Conservation (phyloP, 208 protist species). For the Herpetomonas muscarum region DNA sequence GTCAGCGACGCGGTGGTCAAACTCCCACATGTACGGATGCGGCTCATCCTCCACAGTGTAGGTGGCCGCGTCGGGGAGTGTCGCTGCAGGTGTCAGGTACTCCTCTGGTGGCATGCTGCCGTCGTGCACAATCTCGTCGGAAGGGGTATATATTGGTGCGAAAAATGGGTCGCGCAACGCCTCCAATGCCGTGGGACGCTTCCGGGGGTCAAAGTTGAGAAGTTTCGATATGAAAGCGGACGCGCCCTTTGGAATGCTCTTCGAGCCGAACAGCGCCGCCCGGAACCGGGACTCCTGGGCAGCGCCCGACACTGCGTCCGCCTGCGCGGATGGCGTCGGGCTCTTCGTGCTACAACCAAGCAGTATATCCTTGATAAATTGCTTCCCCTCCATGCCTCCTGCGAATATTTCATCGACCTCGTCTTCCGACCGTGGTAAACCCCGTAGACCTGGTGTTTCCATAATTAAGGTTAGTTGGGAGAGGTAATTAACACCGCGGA, state of each 20-base stretch:
- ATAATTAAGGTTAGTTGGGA: constrained; percentile 48
- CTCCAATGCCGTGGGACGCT: constrained; percentile 57
- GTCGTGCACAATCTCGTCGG: constrained; percentile 73
- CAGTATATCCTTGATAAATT: constrained; percentile 48
- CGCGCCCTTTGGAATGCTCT: constrained; percentile 40
- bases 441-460: constrained; percentile 81
- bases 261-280: constrained; percentile 53
- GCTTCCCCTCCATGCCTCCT: constrained; percentile 59
- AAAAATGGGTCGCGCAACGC: constrained; percentile 70
- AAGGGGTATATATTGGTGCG: constrained; percentile 20
- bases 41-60: constrained; percentile 29
- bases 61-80: constrained; percentile 5
- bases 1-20: constrained; percentile 48
- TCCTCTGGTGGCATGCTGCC: constrained; percentile 22
- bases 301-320: not conserved
- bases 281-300: constrained; percentile 26
- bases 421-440: constrained; percentile 50
- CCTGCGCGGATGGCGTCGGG: constrained; percentile 17
- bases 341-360: constrained; percentile 19
- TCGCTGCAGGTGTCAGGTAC: constrained; percentile 1
- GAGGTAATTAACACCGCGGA: constrained; percentile 67
- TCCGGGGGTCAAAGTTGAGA: constrained; percentile 45
- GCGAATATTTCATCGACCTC: constrained; percentile 74
- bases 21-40: constrained; percentile 37
- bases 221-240: constrained; percentile 46